A percentile compares a stretch with the other conserved stretches of the same genome.
Conservation (phyloP, 371 early-diverging fungal species). For the Choanephora cucurbitarum region DNA sequence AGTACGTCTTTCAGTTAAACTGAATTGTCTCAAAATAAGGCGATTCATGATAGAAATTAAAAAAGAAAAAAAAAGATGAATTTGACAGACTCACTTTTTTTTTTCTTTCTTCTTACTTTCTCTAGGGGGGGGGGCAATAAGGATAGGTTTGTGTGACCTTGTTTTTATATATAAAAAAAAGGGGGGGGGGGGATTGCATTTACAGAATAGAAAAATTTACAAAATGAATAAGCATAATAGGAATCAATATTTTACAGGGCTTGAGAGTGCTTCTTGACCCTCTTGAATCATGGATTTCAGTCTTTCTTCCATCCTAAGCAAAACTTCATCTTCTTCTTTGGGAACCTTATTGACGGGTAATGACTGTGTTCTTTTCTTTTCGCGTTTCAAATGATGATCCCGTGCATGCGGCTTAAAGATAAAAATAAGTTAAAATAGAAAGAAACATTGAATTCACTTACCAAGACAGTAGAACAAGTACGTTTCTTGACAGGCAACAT, state of each 20-base stretch:
- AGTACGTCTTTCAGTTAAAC: constrained; percentile 17
- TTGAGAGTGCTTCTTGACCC: constrained; percentile 44
- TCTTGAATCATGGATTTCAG: constrained; percentile 39
- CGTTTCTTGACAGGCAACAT: constrained; percentile 11
- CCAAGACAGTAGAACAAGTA: constrained; percentile 10
- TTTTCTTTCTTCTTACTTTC: no score
- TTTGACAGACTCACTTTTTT: not conserved
- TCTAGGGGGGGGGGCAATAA: not conserved
- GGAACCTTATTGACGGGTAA: constrained; percentile 13
- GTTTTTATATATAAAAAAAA: not conserved
- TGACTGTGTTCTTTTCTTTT: constrained; percentile 27
- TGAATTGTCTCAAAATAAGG: constrained; percentile 30
- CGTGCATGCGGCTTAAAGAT: constrained; percentile 17
- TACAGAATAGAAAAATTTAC: no score
- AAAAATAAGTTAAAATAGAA: constrained; percentile 3
- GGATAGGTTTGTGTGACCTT: not conserved
- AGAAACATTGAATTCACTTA: constrained; percentile 1
- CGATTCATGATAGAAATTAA: constrained; percentile 31
- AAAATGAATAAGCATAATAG: not conserved
- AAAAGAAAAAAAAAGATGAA: constrained; percentile 13
- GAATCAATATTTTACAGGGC: constrained; percentile 13
- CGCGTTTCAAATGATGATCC: constrained; percentile 19
- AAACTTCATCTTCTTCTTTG: constrained; percentile 30
- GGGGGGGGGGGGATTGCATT: no score
- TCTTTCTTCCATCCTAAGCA: constrained; percentile 38